These are phyloP conservation scores for Primulina tabacum DNA, from an alignment of 257 asterid species.

Conservation along the genomic window DNA sequence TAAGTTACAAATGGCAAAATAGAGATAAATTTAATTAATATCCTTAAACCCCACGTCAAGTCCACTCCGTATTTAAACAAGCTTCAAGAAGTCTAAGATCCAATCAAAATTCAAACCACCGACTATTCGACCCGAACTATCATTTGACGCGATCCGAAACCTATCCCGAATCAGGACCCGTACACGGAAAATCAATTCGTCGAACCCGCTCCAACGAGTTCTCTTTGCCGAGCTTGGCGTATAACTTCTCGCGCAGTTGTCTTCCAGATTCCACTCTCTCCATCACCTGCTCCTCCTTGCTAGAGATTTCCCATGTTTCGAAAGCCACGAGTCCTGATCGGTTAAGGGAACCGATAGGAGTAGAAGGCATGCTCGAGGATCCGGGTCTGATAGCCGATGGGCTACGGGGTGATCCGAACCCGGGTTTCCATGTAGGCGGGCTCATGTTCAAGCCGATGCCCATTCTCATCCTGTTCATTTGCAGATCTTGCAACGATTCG, in stretches of 20 bases:
- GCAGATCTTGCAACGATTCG: conserved; percentile 41
- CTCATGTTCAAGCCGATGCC: conserved; percentile 35
- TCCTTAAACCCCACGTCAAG: no score
- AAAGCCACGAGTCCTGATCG: conserved; percentile 34
- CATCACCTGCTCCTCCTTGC: conserved; percentile 43
- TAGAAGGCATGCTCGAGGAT: conserved; percentile 34
- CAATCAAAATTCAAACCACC: no score
- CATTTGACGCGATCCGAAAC: neutral
- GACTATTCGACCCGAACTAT: neutral
- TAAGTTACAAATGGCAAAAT: no score
- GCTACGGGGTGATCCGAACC: conserved; percentile 38
- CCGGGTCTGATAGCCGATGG: conserved; percentile 32
- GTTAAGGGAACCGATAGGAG: conserved; percentile 33
- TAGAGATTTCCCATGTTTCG: conserved; percentile 27
- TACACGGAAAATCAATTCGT: neutral
- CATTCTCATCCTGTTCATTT: conserved; percentile 30
- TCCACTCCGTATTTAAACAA: no score
- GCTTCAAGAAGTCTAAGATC: no score
- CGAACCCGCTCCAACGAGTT: conserved; percentile 38
- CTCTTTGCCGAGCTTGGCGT: conserved; percentile 43
- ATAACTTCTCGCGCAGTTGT: conserved; percentile 40
- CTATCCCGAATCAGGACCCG: conserved; percentile 26
- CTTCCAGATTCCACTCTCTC: conserved; percentile 53
- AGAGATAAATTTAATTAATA: no score
- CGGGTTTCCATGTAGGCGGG: conserved; percentile 40